Conservation (phyloP, 352 stramenopile genomes). For the Phytophthora litchii region DNA sequence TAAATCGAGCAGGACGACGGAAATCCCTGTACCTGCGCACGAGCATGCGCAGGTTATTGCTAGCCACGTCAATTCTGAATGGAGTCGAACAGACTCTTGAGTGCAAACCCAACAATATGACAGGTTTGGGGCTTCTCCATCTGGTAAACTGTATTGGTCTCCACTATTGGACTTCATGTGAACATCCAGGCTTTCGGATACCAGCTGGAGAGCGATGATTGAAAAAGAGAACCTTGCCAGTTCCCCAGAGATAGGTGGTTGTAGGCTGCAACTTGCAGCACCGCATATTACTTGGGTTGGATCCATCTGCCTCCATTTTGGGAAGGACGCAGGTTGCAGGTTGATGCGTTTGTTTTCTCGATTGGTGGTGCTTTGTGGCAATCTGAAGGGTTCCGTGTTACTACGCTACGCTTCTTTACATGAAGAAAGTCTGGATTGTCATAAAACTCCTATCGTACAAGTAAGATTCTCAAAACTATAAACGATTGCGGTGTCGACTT, state of each 20-base stretch:
- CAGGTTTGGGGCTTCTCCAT: constrained; percentile 19
- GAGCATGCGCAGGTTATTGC: constrained; percentile 25
- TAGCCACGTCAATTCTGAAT: constrained; percentile 15
- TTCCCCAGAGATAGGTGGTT: not conserved
- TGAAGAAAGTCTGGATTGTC: too few species aligned
- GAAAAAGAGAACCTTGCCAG: constrained; percentile 7
- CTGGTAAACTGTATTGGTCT: constrained; percentile 30
- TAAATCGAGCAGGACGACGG: constrained; percentile 11
- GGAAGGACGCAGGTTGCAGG: constrained; percentile 2
- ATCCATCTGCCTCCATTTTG: constrained; percentile 8
- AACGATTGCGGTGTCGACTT: too few species aligned
- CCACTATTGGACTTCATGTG: constrained; percentile 6
- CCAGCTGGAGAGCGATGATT: constrained; percentile 18
- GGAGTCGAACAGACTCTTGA: constrained; percentile 10
- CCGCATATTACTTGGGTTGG: constrained; percentile 1
- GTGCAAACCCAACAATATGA: constrained; percentile 27
- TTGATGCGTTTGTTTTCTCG: too few species aligned
- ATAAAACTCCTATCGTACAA: too few species aligned
- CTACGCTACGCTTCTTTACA: too few species aligned
- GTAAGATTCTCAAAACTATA: too few species aligned
- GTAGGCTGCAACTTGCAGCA: not conserved
- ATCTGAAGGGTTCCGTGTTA: too few species aligned
- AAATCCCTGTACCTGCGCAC: constrained; percentile 19
- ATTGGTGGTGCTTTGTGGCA: too few species aligned
- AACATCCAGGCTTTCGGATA: constrained; percentile 13